A percentile compares a stretch with the other conserved stretches of the same genome.
Conservation (phyloP, 208 protist genomes). For the Balamuthia mandrillaris region DNA sequence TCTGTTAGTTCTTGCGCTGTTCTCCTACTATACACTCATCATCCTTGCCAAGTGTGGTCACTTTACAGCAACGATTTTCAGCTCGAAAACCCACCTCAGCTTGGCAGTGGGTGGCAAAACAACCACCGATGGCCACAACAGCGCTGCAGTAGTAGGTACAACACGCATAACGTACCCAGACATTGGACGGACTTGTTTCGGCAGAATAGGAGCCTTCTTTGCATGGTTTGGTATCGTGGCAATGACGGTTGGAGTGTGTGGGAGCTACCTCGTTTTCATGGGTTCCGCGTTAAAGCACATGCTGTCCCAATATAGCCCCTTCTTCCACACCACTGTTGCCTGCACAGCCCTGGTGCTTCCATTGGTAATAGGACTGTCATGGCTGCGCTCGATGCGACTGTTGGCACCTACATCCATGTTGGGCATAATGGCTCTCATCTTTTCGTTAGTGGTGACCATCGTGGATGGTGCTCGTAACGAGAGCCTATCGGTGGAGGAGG, state of each 20-base stretch:
- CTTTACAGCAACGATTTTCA: not conserved
- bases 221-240: constrained; percentile 2
- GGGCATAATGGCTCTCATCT: not conserved
- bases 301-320: too few species aligned
- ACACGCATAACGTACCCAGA: constrained; percentile 20
- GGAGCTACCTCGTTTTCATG: constrained; percentile 19
- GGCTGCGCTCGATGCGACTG: not conserved
- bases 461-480: not conserved
- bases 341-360: not conserved
- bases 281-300: not conserved
- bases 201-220: not conserved
- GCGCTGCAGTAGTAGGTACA: too few species aligned
- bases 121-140: too few species aligned
- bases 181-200: not conserved
- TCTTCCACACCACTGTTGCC: not conserved
- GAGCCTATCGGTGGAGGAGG: not conserved
- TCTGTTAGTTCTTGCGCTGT: not conserved
- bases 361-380: not conserved
- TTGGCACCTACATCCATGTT: not conserved
- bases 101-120: too few species aligned
- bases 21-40: constrained; percentile 7
- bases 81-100: too few species aligned
- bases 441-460: not conserved
- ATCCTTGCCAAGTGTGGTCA: constrained; percentile 20
- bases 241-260: not conserved